Evolutionary conservation across 2,329 filamentous ascomycete genomes (phyloP).

Genomic region (Aspergillus quadricinctus): DNA sequence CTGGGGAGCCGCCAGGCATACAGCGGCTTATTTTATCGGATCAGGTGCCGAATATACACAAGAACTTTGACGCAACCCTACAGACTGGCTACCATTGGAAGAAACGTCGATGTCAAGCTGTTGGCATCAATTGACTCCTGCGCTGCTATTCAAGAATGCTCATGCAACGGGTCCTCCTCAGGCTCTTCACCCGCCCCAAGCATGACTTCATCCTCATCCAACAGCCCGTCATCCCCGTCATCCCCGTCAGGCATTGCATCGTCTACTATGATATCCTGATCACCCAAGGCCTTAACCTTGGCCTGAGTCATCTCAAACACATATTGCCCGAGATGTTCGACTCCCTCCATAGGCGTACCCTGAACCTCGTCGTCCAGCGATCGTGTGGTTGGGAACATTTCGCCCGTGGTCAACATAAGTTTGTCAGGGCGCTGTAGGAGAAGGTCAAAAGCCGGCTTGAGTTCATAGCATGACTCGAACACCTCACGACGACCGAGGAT

Average conservation of each 20-base stretch:
- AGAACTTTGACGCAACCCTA: background rate
- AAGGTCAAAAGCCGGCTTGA: conserved; percentile 78
- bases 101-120: background rate
- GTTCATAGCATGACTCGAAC: conserved; percentile 84
- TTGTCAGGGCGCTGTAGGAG: conserved; percentile 76
- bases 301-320: conserved; percentile 92
- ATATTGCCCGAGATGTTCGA: conserved; percentile 94
- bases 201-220: conserved; percentile 34
- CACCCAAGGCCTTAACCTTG: conserved; percentile 57
- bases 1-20: background rate
- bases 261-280: conserved; percentile 35
- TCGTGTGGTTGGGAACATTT: conserved; percentile 73
- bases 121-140: background rate
- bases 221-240: conserved; percentile 24
- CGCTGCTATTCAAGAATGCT: conserved; percentile 15
- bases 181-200: conserved; percentile 30
- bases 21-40: background rate
- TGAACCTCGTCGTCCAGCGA: conserved; percentile 45
- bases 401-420: conserved; percentile 73
- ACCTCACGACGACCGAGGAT: conserved; percentile 82
- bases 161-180: conserved; percentile 33
- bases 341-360: conserved; percentile 73
- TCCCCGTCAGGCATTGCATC: conserved; percentile 29
- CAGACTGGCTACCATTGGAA: background rate
- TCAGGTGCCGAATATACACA: background rate